A percentile compares a stretch with the other conserved stretches of the same genome.
These are phyloP conservation scores for Agapanthus africanus DNA, from an alignment of 106 monocot species.

Conservation along the genomic window DNA sequence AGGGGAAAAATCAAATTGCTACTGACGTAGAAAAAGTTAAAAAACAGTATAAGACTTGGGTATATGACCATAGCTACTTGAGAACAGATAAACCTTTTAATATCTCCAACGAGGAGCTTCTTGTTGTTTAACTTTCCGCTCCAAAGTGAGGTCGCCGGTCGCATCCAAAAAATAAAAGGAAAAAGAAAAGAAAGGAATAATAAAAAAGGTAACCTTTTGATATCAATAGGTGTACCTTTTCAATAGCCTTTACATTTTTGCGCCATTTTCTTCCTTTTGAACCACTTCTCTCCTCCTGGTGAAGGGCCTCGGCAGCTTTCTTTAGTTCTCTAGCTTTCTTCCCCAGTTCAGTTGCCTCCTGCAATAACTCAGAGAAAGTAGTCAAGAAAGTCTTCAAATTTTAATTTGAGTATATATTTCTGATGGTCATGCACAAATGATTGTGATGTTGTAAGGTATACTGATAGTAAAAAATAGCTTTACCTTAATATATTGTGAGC, in stretches of 20 bases:
- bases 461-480: not conserved
- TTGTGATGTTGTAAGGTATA: not conserved
- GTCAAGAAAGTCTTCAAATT: not conserved
- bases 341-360: conserved; percentile 90
- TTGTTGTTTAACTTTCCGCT: too few species aligned
- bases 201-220: too few species aligned
- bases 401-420: not conserved
- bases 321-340: conserved; percentile 87
- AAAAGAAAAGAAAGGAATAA: too few species aligned
- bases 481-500: conserved; percentile 95
- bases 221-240: conserved; percentile 41
- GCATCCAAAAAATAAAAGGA: too few species aligned
- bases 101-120: too few species aligned
- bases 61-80: not conserved
- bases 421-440: not conserved
- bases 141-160: too few species aligned
- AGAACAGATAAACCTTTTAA: not conserved
- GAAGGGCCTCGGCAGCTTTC: conserved; percentile 76
- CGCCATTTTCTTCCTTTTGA: conserved; percentile 84
- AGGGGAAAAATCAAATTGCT: not conserved
- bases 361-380: conserved; percentile 12
- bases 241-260: conserved; percentile 87
- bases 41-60: not conserved
- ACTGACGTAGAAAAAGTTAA: not conserved
- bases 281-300: conserved; percentile 82